Evolutionary conservation across 2,329 filamentous ascomycete species (phyloP).

Genomic region (Alternaria alternata): DNA sequence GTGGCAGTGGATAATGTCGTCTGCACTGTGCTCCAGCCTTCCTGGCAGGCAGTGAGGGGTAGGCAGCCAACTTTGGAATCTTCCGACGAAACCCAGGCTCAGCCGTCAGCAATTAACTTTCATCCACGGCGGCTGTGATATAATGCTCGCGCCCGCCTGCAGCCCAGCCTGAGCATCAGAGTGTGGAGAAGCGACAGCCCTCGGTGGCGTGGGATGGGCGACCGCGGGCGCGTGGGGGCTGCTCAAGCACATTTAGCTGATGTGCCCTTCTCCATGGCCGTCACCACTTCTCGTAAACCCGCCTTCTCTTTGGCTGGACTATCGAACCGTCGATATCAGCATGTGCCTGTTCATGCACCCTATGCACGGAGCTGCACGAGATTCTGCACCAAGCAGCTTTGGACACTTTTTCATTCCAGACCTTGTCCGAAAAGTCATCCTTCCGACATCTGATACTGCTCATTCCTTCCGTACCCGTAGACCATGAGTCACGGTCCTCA

Average conservation of each 20-base stretch:
- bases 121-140: neutral
- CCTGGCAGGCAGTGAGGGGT: slow-evolving; percentile 23
- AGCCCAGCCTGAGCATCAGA: slow-evolving; percentile 7
- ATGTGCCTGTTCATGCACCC: slow-evolving; percentile 18
- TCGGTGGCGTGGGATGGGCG: slow-evolving; percentile 18
- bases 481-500: neutral
- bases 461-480: neutral
- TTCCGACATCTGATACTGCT: neutral
- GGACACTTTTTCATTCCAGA: neutral
- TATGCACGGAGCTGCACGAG: slow-evolving; percentile 18
- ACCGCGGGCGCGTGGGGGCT: slow-evolving; percentile 12
- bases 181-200: slow-evolving; percentile 24
- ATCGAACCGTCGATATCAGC: slow-evolving; percentile 11
- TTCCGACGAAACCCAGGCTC: slow-evolving; percentile 1
- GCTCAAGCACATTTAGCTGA: neutral
- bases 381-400: slow-evolving; percentile 4
- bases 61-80: slow-evolving; percentile 3
- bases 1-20: slow-evolving; percentile 24
- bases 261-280: slow-evolving; percentile 1
- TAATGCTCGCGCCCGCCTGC: neutral
- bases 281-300: slow-evolving; percentile 24
- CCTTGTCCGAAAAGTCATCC: neutral
- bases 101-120: slow-evolving; percentile 10
- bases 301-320: slow-evolving; percentile 12
- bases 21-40: neutral